These are phyloP conservation scores for Thelonectria discophora DNA, from an alignment of 2,329 filamentous ascomycete species.

Conservation along the genomic window DNA sequence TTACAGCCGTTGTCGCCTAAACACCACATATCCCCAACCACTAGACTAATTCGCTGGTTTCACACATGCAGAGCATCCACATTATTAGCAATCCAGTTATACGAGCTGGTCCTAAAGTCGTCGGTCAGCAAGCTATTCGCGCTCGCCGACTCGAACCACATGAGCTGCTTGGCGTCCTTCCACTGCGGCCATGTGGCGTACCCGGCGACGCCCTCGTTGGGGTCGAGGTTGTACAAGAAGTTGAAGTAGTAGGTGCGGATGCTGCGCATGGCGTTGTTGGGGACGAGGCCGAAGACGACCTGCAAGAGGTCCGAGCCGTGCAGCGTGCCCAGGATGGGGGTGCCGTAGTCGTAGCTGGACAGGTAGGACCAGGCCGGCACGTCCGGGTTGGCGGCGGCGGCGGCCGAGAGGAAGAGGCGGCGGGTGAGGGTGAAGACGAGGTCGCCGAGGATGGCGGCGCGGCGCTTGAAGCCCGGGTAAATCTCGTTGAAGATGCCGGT, in stretches of 20 bases:
- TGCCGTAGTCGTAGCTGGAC: conserved; percentile 74
- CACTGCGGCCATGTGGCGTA: conserved; percentile 55
- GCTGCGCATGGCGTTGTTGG: conserved; percentile 67
- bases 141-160: conserved; percentile 53
- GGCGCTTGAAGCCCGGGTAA: conserved; percentile 80
- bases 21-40: too few relatives aligned
- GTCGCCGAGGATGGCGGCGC: conserved; percentile 80
- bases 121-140: conserved; percentile 47
- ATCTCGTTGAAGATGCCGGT: conserved; percentile 74
- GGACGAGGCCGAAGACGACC: conserved; percentile 71
- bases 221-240: conserved; percentile 76
- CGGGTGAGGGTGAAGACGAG: conserved; percentile 77
- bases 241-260: conserved; percentile 76
- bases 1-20: too few relatives aligned
- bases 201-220: conserved; percentile 63
- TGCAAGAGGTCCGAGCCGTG: conserved; percentile 76
- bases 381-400: conserved; percentile 58
- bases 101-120: conserved; percentile 49
- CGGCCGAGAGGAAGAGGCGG: conserved; percentile 66
- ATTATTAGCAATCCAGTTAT: conserved; percentile 41
- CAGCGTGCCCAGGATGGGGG: conserved; percentile 78
- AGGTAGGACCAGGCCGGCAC: conserved; percentile 81
- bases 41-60: too few relatives aligned
- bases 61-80: conserved; percentile 39
- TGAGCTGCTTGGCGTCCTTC: conserved; percentile 56